Evolutionary conservation across 163 green algal genomes (phyloP), one percentile per base, ranked within the genome.

Genomic region (Scenedesmus sp.): DNA sequence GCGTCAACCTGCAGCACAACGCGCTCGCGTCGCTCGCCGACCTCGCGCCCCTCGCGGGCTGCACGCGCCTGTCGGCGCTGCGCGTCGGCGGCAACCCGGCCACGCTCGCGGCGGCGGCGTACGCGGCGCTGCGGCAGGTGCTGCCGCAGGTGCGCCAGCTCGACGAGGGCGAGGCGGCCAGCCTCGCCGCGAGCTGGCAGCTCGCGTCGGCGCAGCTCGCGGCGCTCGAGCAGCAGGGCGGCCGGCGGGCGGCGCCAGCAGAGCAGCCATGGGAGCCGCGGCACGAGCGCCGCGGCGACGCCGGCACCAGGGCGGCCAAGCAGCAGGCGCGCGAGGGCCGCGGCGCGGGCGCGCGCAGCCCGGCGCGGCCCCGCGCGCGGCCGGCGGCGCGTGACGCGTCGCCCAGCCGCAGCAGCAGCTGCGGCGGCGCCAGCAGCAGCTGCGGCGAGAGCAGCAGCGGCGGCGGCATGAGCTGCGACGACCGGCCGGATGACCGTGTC

Each of bases 1-100:
- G 66, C 22, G 80, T 94, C 22, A 89, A 91, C 60, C 29, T 94
- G 24, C 76, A 86, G 51, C 76, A 89, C 74, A 94, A 94, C 66
- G 54, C 76, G 17, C 77, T 94, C 4, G 36, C 44, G n/a, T 83
- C 47, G 45, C 75, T 93, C 62, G 75, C 87, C 17, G 70, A 80
- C 0, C 84, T 93, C 10, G 83, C 85, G 4, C 83, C 87, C 18
- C 77, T 94, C 20, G 85, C 84, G 7, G 81, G 84, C 2, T 88
- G 86, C 63, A 57, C 85, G 10, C 78, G 60, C 3, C 81, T 94
- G 56, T 58, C 76, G 2, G 78, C 89, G 56, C 84, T 94, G 36
- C 62, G 66, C 13, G 39, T 93, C 6, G 77, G 65, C 24, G 89
- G 89, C 67, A 93, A 93, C 84, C 87, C 87, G 0, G 51, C 65